Conservation (phyloP, 2,329 filamentous ascomycete species). For the Colletotrichum ledebouriae region DNA sequence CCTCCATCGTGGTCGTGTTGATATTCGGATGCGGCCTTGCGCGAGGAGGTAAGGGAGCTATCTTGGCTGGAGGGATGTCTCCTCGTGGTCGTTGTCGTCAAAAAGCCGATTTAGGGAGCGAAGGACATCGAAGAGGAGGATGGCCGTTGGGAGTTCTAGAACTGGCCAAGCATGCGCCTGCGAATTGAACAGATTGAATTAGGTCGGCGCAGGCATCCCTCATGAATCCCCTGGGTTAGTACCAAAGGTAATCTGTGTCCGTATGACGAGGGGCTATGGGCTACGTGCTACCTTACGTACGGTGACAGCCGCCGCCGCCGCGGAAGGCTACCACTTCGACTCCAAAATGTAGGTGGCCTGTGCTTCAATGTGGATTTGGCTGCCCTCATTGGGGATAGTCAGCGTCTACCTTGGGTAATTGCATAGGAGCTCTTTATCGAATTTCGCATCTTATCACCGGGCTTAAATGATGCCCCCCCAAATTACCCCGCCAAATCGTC, state of each 20-base stretch:
- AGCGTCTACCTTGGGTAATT: background rate
- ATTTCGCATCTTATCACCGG: slow-evolving; percentile 20
- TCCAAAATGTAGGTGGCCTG: slow-evolving; percentile 30
- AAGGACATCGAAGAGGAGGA: slow-evolving; percentile 20
- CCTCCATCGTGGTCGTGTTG: slow-evolving; percentile 77
- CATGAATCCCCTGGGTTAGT: slow-evolving; percentile 36
- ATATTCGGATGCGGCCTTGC: slow-evolving; percentile 39
- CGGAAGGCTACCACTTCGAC: slow-evolving; percentile 28
- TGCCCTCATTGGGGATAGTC: slow-evolving; percentile 12
- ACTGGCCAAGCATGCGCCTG: slow-evolving; percentile 37
- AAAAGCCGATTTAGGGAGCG: slow-evolving; percentile 4
- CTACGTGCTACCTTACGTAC: slow-evolving; percentile 14
- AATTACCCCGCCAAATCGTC: slow-evolving; percentile 17
- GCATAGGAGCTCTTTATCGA: slow-evolving; percentile 32
- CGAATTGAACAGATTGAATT: slow-evolving; percentile 40
- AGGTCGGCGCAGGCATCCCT: slow-evolving; percentile 42
- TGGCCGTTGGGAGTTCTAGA: slow-evolving; percentile 17
- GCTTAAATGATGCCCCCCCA: slow-evolving; percentile 20
- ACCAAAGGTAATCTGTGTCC: slow-evolving; percentile 32
- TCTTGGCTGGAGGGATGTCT: slow-evolving; percentile 40
- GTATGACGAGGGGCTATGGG: slow-evolving; percentile 40
- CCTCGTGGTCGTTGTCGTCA: slow-evolving; percentile 23
- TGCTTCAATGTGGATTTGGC: slow-evolving; percentile 18
- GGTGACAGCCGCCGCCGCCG: slow-evolving; percentile 32
- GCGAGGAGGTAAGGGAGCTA: slow-evolving; percentile 39